Conservation (phyloP, 2,329 filamentous ascomycete species). For the Penicillium fuscoglaucum region DNA sequence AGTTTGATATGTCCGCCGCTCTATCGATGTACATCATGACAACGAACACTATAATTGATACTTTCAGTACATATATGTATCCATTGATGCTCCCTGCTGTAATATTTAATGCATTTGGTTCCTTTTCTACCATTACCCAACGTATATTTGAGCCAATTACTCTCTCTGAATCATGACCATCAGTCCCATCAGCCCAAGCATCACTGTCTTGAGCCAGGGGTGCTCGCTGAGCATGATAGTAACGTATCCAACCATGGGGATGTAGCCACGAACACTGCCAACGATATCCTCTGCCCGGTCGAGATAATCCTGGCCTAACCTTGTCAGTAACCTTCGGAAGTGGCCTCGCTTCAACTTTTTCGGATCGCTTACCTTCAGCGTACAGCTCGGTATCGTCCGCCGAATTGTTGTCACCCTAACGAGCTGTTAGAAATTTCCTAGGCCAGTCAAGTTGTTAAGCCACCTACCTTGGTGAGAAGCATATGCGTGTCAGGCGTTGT, state of each 20-base stretch:
- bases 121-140: not conserved
- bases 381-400: slow-evolving; percentile 81
- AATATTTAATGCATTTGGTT: not conserved
- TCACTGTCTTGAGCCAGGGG: slow-evolving; percentile 93
- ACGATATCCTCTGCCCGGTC: slow-evolving; percentile 82
- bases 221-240: slow-evolving; percentile 95
- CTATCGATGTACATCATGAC: not conserved
- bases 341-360: not conserved
- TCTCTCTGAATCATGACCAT: slow-evolving; percentile 91
- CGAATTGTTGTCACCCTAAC: slow-evolving; percentile 81
- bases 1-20: not conserved
- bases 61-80: too few species aligned
- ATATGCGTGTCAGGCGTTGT: slow-evolving; percentile 43
- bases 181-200: slow-evolving; percentile 92
- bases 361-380: slow-evolving; percentile 47
- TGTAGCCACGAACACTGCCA: slow-evolving; percentile 85
- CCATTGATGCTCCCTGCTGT: not conserved
- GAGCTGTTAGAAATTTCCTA: not conserved
- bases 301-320: slow-evolving; percentile 77
- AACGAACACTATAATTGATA: not conserved
- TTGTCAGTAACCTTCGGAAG: not conserved
- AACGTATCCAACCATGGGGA: slow-evolving; percentile 94
- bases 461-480: slow-evolving; percentile 72
- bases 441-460: not conserved
- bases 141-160: slow-evolving; percentile 45